A percentile compares a stretch with the other conserved stretches of the same genome.
Evolutionary conservation across 306 rosid species (phyloP).

Genomic region (Coriaria nepalensis): DNA sequence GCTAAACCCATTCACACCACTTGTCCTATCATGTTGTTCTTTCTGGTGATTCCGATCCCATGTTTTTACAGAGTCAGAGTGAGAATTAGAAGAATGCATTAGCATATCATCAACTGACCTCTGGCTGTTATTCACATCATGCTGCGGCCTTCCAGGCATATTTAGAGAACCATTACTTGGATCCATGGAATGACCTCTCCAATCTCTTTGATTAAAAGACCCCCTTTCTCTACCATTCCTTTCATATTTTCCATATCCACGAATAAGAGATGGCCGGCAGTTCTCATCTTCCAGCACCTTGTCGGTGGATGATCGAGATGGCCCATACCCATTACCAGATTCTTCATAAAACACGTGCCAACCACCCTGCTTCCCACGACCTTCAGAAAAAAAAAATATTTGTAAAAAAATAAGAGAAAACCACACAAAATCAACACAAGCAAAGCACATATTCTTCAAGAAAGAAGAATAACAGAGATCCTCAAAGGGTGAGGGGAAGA

Average conservation of each 20-base stretch:
- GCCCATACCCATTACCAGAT: slow-evolving; percentile 56
- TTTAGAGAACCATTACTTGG: slow-evolving; percentile 11
- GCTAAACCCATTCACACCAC: slow-evolving; percentile 41
- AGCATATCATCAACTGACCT: slow-evolving; percentile 7
- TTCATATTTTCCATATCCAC: slow-evolving; percentile 68
- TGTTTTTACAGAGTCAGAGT: slow-evolving; percentile 43
- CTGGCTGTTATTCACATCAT: slow-evolving; percentile 21
- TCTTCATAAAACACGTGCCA: slow-evolving; percentile 82
- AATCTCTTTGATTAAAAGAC: slow-evolving; percentile 46
- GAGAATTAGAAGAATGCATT: slow-evolving; percentile 9
- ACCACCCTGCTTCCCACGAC: slow-evolving; percentile 92
- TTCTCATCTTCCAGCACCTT: slow-evolving; percentile 64
- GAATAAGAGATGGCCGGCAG: slow-evolving; percentile 38
- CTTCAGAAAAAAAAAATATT: slow-evolving; percentile 63
- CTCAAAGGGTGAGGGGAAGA: no score
- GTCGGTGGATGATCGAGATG: slow-evolving; percentile 50
- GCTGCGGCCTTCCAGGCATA: slow-evolving; percentile 41
- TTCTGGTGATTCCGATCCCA: slow-evolving; percentile 62
- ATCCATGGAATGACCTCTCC: slow-evolving; percentile 15
- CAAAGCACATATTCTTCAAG: slow-evolving; percentile 23
- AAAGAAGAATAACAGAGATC: no score
- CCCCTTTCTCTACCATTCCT: slow-evolving; percentile 69
- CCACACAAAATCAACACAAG: slow-evolving; percentile 31
- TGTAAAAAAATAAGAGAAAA: slow-evolving; percentile 16
- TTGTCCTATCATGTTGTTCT: slow-evolving; percentile 60